Base-by-base conservation (phyloP, 1,284 basidiomycete genomes). In the Rhodotorula sp. region DNA sequence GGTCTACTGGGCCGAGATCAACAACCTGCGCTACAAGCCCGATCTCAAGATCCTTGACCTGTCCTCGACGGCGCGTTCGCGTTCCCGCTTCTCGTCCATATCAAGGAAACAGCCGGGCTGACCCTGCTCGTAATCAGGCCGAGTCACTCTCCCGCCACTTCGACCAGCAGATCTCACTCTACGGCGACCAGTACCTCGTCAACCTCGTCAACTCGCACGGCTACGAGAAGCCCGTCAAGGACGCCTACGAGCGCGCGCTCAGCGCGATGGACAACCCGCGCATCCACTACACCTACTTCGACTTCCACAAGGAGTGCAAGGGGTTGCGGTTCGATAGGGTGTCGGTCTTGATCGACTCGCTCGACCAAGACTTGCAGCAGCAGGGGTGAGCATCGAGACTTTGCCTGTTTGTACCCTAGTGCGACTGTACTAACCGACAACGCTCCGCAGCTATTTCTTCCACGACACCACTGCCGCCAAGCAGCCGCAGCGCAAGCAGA, bases 131-230 rank as follows among this genome's bases (percentile, higher is more conserved):
- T 6, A 2, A 9, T 11, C 75, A 94, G 91, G 83, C 86, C 56
- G 84, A 88, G 68, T 89, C 88, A 0, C 86, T 92, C 79, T 84
- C 84, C 47, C 83, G 83, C 54, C 96, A 99, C 81, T 83, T 99
- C 32, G 83, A 87, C 60, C 86, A 89, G 73, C 89, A 92, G 80
- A 84, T 89, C 55, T 82, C 85, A 15, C 81, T 85, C 9, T 99
- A 99, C 79, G 92, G 93, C 22, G 85, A 87, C 66, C 88, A 91
- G 77, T 87, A 85, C 74, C 82, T 98, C 55, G 90, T 98, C 78
- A 99, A 94, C 79, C 85, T 99, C 55, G 90, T 99, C 71, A 97
- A 99, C 80, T 91, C 95, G 77, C 92, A 92, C 78, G 96, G 96
- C 0, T 85, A 94, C 80, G 96, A 99, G 82, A 87, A 89, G 78